Evolutionary conservation across 805 yeast genomes (phyloP), one percentile per base, ranked within the genome.

Genomic region (Saturnispora mendoncae): DNA sequence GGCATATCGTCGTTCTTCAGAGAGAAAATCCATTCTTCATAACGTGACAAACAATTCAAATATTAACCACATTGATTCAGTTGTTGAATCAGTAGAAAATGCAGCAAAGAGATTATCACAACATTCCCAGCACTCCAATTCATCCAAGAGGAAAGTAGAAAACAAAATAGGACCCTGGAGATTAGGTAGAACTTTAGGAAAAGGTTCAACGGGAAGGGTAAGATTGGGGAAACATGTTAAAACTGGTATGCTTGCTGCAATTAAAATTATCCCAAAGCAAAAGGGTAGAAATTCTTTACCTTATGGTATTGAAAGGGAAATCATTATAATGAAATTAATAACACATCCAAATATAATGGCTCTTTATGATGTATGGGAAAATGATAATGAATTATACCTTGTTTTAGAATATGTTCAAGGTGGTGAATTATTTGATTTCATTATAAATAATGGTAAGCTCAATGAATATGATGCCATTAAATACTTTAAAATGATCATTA

Each of bases 351-450:
- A 92, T 55, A 92, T 92, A 19, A 78, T 92, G 74, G 83, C 92
- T 20, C 68, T 92, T 30, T 92, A 87, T 58, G 98, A 92, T 57
- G 98, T 92, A 19, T 92, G 97, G 97, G 98, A 92, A 62, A 90
- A 94, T 50, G 80, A 86, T 50, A 86, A 85, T 55, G 95, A 90
- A 46, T 68, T 92, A 43, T 84, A 80, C 53, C 60, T 84, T 49
- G 86, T 84, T 13, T 63, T 84, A 38, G 94, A 84, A 56, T 84
- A 82, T 57, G 90, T 84, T 25, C 88, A 84, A 59, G 90, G 92
- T n/a, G 94, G 94, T 45, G 94, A 84, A 60, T 63, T 84, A 41
- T 84, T 84, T 51, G 92, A 84, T 53, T 69, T 78, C 46, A 64
- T 84, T 42, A 86, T 83, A 5, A 75, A 72, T 50, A 72, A 74